A percentile compares a stretch with the other conserved stretches of the same genome.
Conservation (phyloP, 495 filamentous ascomycete species). For the Podospora tetraspora region DNA sequence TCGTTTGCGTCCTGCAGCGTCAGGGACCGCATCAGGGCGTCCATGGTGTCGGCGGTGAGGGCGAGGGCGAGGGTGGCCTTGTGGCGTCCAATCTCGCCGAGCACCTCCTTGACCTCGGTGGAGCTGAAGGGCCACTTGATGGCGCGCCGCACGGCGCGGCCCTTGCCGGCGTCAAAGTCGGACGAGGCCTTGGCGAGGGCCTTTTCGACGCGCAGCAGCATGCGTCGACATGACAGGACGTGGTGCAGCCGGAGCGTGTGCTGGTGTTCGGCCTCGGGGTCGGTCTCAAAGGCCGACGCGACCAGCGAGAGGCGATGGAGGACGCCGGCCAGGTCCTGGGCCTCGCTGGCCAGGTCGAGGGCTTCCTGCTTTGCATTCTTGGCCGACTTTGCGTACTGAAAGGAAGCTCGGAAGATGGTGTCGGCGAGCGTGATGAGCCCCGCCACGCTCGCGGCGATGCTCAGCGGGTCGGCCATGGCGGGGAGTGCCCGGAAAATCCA, state of each 20-base stretch:
- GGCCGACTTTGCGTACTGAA: conserved; percentile 4
- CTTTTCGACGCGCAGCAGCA: neutral
- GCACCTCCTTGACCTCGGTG: conserved; percentile 22
- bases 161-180: neutral
- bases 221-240: neutral
- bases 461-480: neutral
- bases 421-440: conserved; percentile 1
- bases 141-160: neutral
- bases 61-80: conserved; percentile 30
- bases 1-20: conserved; percentile 7
- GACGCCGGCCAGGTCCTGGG: conserved; percentile 1
- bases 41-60: conserved; percentile 27
- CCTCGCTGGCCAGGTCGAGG: neutral
- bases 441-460: neutral
- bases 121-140: conserved; percentile 6
- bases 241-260: neutral
- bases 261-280: neutral
- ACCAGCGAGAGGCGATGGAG: neutral
- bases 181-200: neutral
- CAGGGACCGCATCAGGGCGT: conserved; percentile 15
- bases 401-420: neutral
- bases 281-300: neutral
- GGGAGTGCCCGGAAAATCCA: neutral
- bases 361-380: neutral
- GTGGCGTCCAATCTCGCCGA: conserved; percentile 27